These are phyloP conservation scores for Massariosphaeria phaeospora DNA, from an alignment of 495 filamentous ascomycete species.

Conservation along the genomic window DNA sequence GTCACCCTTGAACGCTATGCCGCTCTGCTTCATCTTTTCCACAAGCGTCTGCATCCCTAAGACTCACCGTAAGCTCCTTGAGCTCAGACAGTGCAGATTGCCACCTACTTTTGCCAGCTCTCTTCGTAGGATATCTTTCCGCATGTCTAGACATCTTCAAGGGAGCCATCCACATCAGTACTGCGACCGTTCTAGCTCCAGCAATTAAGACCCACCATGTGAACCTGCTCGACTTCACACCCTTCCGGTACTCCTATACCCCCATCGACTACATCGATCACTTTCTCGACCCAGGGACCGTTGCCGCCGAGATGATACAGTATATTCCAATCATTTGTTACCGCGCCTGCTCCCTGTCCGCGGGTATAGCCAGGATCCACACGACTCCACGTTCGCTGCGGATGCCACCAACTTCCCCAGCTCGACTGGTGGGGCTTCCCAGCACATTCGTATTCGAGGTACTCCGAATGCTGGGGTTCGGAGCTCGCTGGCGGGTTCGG, in stretches of 20 bases:
- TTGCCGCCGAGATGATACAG: constrained; percentile 56
- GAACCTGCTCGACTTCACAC: constrained; percentile 53
- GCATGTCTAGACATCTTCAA: constrained; percentile 55
- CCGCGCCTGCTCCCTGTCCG: constrained; percentile 11
- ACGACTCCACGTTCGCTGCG: constrained; percentile 14
- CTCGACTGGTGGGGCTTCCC: constrained; percentile 27
- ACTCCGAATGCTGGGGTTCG: background rate
- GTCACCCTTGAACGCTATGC: constrained; percentile 45
- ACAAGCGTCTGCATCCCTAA: constrained; percentile 51
- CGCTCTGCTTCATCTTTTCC: constrained; percentile 43
- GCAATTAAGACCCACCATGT: constrained; percentile 48
- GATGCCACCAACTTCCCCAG: constrained; percentile 36
- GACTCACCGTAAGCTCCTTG: background rate
- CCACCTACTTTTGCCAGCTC: constrained; percentile 49
- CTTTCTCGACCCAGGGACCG: constrained; percentile 56
- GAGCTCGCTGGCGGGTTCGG: background rate
- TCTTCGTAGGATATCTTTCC: constrained; percentile 54
- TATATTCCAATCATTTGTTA: constrained; percentile 47
- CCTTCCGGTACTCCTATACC: constrained; percentile 46
- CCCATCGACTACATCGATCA: constrained; percentile 41
- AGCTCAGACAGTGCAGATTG: background rate
- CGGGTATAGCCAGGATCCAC: background rate
- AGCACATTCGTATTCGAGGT: constrained; percentile 23
- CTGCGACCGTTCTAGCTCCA: background rate
- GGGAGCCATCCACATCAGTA: constrained; percentile 3